Percentiles rank a stretch among this genome's conserved stretches.
phyloP scores from a whole-genome alignment of 2,329 filamentous ascomycete genomes.

The Aureobasidium sp. region DNA sequence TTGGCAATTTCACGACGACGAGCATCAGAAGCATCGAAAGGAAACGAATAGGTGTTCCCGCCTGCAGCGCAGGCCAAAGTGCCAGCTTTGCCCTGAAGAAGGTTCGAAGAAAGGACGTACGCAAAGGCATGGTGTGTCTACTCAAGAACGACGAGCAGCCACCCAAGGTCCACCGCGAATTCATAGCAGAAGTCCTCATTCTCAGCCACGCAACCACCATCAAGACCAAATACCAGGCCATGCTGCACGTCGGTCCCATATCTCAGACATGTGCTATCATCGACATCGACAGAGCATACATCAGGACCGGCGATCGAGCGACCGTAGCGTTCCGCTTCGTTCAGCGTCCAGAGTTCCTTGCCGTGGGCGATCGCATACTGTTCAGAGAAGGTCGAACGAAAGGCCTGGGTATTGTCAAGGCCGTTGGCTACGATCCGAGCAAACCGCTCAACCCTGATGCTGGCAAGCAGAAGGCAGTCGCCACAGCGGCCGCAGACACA shows the following conservation, averaged over 20 bases:
- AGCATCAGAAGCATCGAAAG: slow-evolving; percentile 88
- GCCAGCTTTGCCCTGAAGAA: slow-evolving; percentile 87
- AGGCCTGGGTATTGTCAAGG: slow-evolving; percentile 89
- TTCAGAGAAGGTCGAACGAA: slow-evolving; percentile 95
- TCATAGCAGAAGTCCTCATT: slow-evolving; percentile 73
- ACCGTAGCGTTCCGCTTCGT: slow-evolving; percentile 92
- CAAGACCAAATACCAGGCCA: slow-evolving; percentile 93
- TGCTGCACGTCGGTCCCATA: slow-evolving; percentile 93
- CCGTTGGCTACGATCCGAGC: slow-evolving; percentile 72
- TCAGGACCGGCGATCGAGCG: slow-evolving; percentile 89
- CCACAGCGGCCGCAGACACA: not conserved
- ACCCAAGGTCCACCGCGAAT: slow-evolving; percentile 49
- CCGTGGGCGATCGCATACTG: slow-evolving; percentile 77
- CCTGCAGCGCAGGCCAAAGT: slow-evolving; percentile 83
- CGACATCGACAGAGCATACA: slow-evolving; percentile 92
- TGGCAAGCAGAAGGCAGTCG: slow-evolving; percentile 21
- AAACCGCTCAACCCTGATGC: slow-evolving; percentile 39
- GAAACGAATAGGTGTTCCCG: slow-evolving; percentile 83
- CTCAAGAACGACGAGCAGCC: slow-evolving; percentile 59
- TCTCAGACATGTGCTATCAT: slow-evolving; percentile 96
- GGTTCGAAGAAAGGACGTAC: slow-evolving; percentile 80
- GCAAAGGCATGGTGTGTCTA: slow-evolving; percentile 96
- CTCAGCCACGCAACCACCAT: slow-evolving; percentile 95
- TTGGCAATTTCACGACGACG: slow-evolving; percentile 83
- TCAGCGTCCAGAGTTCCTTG: slow-evolving; percentile 86